Evolutionary conservation across 2,329 filamentous ascomycete species (phyloP).

Genomic region (Ascochyta pisi): DNA sequence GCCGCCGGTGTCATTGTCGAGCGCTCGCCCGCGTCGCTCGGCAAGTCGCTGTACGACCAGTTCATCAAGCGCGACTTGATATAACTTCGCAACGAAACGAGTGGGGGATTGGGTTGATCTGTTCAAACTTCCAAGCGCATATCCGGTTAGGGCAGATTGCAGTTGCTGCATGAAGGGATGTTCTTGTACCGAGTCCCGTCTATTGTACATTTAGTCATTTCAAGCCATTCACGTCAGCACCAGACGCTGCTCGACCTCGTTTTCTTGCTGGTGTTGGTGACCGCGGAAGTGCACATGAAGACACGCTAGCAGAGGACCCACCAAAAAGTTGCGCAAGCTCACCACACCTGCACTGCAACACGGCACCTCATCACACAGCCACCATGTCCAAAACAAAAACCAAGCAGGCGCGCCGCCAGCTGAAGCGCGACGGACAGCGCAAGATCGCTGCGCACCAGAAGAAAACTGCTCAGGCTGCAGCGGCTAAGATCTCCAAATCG

Average conservation of each 20-base stretch:
- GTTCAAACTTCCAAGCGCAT: slow-evolving; percentile 31
- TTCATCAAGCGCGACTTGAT: slow-evolving; percentile 96
- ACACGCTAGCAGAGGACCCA: slow-evolving; percentile 20
- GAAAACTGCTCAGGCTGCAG: slow-evolving; percentile 30
- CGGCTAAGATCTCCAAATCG: slow-evolving; percentile 8
- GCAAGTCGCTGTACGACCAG: slow-evolving; percentile 92
- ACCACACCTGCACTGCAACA: background rate
- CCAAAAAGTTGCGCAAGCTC: slow-evolving; percentile 20
- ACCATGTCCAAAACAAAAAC: slow-evolving; percentile 47
- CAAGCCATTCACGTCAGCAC: slow-evolving; percentile 38
- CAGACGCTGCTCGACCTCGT: background rate
- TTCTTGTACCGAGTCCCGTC: slow-evolving; percentile 25
- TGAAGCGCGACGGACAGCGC: slow-evolving; percentile 41
- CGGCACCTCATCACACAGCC: background rate
- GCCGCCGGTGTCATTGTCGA: slow-evolving; percentile 94
- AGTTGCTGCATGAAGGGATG: slow-evolving; percentile 27
- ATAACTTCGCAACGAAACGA: slow-evolving; percentile 58
- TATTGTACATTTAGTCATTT: slow-evolving; percentile 48
- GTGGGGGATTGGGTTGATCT: slow-evolving; percentile 20
- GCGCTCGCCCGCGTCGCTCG: slow-evolving; percentile 78
- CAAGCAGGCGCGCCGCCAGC: slow-evolving; percentile 42
- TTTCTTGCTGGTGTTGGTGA: background rate
- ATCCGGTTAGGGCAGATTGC: slow-evolving; percentile 26
- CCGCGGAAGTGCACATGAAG: slow-evolving; percentile 7
- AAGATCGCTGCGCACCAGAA: slow-evolving; percentile 37